phyloP scores from a whole-genome alignment of 768 basidiomycete species.

The Cubamyces sp. region DNA sequence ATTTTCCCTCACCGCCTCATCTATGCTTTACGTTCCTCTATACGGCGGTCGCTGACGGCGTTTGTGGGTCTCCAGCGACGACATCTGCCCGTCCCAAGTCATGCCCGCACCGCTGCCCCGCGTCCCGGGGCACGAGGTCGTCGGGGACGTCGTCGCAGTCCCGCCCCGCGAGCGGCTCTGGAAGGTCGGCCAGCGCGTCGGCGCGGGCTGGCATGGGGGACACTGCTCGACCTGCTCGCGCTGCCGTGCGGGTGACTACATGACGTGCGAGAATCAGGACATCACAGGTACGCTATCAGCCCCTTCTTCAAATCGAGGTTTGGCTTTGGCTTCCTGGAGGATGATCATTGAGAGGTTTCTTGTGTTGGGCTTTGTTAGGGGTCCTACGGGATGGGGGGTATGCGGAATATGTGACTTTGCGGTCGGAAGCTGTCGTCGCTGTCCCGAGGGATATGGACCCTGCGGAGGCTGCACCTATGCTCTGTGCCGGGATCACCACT shows the following conservation, averaged over 20 bases:
- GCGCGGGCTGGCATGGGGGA: constrained; percentile 37
- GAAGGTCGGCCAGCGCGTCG: constrained; percentile 35
- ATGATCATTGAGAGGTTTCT: too few relatives aligned
- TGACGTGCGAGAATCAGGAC: constrained; percentile 31
- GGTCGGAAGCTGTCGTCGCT: constrained; percentile 32
- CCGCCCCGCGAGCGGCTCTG: constrained; percentile 24
- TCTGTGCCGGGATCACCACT: constrained; percentile 43
- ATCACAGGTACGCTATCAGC: constrained; percentile 26
- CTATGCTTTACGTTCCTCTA: not conserved
- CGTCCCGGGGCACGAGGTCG: constrained; percentile 36
- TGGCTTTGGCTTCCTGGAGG: not conserved
- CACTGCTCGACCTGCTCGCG: constrained; percentile 32
- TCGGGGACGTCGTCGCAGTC: constrained; percentile 33
- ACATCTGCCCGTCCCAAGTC: constrained; percentile 22
- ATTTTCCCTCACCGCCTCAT: not conserved
- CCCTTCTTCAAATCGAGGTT: too few relatives aligned
- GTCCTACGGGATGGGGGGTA: constrained; percentile 34
- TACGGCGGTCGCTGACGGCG: not conserved
- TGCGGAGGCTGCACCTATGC: constrained; percentile 35
- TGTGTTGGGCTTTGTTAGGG: too few relatives aligned
- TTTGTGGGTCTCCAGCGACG: constrained; percentile 20
- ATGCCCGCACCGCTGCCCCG: constrained; percentile 29
- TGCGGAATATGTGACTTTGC: constrained; percentile 33
- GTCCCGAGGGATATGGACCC: constrained; percentile 34
- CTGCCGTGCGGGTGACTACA: constrained; percentile 34